phyloP scores from a whole-genome alignment of 371 early-diverging fungal species.

The Zopfochytrium polystomum region DNA sequence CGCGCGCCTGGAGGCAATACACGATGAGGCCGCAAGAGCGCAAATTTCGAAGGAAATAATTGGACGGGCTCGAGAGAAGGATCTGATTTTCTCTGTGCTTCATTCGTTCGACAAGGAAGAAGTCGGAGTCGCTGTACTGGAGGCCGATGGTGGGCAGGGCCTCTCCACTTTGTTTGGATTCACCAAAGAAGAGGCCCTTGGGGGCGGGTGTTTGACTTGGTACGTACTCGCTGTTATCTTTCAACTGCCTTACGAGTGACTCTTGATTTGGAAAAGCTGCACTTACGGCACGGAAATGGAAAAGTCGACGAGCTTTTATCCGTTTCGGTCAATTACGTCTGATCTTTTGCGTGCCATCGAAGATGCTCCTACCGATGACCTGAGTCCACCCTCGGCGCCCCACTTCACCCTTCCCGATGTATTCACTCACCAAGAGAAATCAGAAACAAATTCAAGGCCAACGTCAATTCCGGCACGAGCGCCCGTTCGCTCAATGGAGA shows the following conservation, averaged over 20 bases:
- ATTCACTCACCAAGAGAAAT: too few relatives aligned
- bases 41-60: conserved; percentile 15
- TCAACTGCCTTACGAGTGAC: too few relatives aligned
- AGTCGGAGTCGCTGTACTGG: conserved; percentile 29
- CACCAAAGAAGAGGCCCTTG: conserved; percentile 27
- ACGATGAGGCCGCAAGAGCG: background rate
- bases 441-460: too few relatives aligned
- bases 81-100: conserved; percentile 20
- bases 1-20: conserved; percentile 10
- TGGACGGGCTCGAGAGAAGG: conserved; percentile 40
- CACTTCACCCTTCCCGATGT: too few relatives aligned
- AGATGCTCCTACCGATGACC: conserved; percentile 18
- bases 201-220: conserved; percentile 33
- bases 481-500: too few relatives aligned
- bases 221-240: conserved; percentile 29
- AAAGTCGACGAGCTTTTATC: conserved; percentile 41
- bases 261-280: too few relatives aligned
- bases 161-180: conserved; percentile 41
- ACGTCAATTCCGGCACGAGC: too few relatives aligned
- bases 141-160: conserved; percentile 53
- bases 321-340: conserved; percentile 38
- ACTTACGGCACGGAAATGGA: conserved; percentile 53
- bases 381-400: too few relatives aligned
- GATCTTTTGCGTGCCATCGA: conserved; percentile 39
- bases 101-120: conserved; percentile 10